Conservation (phyloP, 306 rosid genomes). For the Betula pendula region DNA sequence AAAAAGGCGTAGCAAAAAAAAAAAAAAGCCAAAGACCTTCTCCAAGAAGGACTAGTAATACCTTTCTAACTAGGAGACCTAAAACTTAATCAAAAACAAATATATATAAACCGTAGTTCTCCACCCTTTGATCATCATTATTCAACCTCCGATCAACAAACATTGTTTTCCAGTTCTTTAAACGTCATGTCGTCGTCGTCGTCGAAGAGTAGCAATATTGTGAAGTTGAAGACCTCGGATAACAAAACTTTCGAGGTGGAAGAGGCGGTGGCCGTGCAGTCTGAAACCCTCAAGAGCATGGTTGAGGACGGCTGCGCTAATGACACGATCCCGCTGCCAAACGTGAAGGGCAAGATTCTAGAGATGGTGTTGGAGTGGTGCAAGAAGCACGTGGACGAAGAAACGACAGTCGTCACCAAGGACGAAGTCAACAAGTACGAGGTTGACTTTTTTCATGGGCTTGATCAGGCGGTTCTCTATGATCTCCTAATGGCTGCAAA, state of each 20-base stretch:
- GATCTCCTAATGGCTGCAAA: conserved; percentile 3
- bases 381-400: conserved; percentile 12
- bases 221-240: not conserved
- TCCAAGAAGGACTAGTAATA: no score
- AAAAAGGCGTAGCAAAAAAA: no score
- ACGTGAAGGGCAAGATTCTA: not conserved
- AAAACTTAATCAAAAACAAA: no score
- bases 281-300: not conserved
- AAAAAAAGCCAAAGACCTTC: no score
- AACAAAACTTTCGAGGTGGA: not conserved
- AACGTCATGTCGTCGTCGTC: not conserved
- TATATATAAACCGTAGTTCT: no score
- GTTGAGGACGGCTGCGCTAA: conserved; percentile 1
- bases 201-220: not conserved
- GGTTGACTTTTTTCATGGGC: not conserved
- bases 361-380: conserved; percentile 4
- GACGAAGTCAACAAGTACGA: conserved; percentile 1
- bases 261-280: not conserved
- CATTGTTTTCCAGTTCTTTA: no score
- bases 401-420: not conserved
- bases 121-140: no score
- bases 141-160: no score
- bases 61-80: no score
- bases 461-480: conserved; percentile 1
- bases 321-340: conserved; percentile 8